Conservation (phyloP, 78 protist species). For the Polysphondylium violaceum region DNA sequence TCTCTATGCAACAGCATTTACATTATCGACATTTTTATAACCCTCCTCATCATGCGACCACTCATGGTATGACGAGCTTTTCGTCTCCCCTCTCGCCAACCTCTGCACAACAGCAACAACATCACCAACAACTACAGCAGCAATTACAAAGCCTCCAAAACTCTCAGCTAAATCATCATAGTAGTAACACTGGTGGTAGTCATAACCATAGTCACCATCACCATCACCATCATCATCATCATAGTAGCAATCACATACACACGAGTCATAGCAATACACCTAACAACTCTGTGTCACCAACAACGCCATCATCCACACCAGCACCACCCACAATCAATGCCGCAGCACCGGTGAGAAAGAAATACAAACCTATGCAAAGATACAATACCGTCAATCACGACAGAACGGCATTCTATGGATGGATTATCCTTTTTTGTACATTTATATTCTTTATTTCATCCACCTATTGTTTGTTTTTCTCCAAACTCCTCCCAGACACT, state of each 20-base stretch:
- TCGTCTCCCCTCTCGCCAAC: no score
- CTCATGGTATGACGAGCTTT: no score
- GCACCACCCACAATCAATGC: neutral
- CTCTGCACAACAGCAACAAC: neutral
- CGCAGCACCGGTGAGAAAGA: constrained; percentile 45
- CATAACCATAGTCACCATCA: constrained; percentile 1
- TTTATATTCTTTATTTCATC: constrained; percentile 43
- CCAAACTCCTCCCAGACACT: constrained; percentile 63
- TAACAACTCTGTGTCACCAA: neutral
- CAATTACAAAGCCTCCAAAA: neutral
- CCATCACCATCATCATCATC: constrained; percentile 6
- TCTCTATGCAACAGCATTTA: no score
- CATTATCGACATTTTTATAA: no score
- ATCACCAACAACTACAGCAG: no score
- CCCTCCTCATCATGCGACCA: no score
- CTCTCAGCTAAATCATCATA: neutral
- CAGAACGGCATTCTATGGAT: constrained; percentile 68
- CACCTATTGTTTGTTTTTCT: constrained; percentile 60
- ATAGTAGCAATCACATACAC: no score
- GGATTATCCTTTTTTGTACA: constrained; percentile 53
- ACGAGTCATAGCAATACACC: neutral
- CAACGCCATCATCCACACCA: constrained; percentile 1
- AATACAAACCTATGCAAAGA: constrained; percentile 73
- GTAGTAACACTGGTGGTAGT: neutral
- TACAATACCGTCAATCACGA: constrained; percentile 31